Evolutionary conservation across 2,329 filamentous ascomycete species (phyloP).

Genomic region (Cladophialophora chaetospira): DNA sequence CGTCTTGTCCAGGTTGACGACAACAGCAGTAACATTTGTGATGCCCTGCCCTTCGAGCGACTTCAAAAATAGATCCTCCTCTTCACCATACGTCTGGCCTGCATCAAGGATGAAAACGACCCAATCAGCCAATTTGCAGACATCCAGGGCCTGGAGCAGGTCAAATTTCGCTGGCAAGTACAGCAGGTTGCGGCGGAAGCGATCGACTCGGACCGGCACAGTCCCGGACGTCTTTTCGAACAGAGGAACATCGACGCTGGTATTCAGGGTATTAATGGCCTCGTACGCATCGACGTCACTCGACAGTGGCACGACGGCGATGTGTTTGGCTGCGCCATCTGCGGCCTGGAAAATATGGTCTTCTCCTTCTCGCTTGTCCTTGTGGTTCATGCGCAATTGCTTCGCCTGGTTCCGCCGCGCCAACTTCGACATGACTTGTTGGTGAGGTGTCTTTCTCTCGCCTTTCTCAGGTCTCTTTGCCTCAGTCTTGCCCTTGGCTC

Average conservation of each 20-base stretch:
- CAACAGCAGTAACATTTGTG: constrained; percentile 84
- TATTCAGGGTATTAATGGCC: constrained; percentile 71
- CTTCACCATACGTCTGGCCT: constrained; percentile 76
- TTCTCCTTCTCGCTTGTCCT: constrained; percentile 77
- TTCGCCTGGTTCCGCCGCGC: constrained; percentile 93
- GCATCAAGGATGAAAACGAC: constrained; percentile 84
- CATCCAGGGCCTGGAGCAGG: constrained; percentile 76
- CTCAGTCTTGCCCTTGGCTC: constrained; percentile 82
- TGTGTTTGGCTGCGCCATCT: constrained; percentile 82
- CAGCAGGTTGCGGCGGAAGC: constrained; percentile 93
- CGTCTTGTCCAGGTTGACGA: constrained; percentile 75
- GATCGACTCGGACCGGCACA: constrained; percentile 71
- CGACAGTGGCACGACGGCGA: constrained; percentile 85
- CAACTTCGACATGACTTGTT: constrained; percentile 96
- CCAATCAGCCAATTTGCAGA: constrained; percentile 85
- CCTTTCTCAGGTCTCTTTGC: constrained; percentile 63
- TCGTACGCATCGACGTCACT: constrained; percentile 66
- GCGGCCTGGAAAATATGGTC: constrained; percentile 80
- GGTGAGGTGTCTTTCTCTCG: constrained; percentile 82
- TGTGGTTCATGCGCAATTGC: constrained; percentile 81
- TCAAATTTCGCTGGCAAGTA: constrained; percentile 77
- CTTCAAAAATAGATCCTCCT: constrained; percentile 82
- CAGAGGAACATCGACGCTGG: constrained; percentile 75
- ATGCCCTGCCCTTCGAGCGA: constrained; percentile 92
- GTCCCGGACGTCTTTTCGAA: constrained; percentile 61